These are phyloP conservation scores for Yamadazyma sp. DNA, from an alignment of 1,139 yeast genomes.

Conservation along the genomic window DNA sequence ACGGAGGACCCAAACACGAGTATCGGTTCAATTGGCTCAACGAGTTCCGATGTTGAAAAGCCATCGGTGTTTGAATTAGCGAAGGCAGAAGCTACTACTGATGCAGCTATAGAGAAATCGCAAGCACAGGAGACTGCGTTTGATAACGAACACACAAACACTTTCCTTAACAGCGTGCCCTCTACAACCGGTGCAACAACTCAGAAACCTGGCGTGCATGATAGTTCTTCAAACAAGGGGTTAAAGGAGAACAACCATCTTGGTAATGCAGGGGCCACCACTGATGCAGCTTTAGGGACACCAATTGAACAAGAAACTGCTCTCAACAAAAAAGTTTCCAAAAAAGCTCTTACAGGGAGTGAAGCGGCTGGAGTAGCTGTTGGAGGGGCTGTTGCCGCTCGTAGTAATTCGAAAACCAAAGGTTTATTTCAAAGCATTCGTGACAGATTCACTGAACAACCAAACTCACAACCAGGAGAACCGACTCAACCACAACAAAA, in stretches of 20 bases:
- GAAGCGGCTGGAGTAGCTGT: conserved; percentile 12
- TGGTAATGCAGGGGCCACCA: no score
- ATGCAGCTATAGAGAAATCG: conserved; percentile 9
- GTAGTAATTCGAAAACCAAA: conserved; percentile 20
- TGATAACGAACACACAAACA: not conserved
- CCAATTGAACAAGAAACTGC: no score
- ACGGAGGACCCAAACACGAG: conserved; percentile 4
- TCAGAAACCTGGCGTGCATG: no score
- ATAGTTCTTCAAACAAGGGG: not conserved
- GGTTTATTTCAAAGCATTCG: conserved; percentile 39
- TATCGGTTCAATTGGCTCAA: conserved; percentile 6
- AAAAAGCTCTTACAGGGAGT: not conserved
- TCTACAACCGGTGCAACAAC: no score
- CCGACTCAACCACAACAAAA: not conserved
- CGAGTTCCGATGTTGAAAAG: conserved; percentile 7
- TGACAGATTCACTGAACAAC: conserved; percentile 23
- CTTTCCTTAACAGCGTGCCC: no score
- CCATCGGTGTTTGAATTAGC: not conserved
- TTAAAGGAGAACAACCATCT: not conserved
- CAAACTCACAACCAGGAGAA: not conserved
- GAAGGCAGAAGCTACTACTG: conserved; percentile 13
- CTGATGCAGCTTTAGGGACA: no score
- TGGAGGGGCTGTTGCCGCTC: conserved; percentile 7
- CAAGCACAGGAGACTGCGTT: not conserved
- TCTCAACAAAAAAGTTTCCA: no score